A percentile compares a stretch with the other conserved stretches of the same genome.
phyloP scores from a whole-genome alignment of 225 moss, liverwort and hornwort genomes.

The Bryum argenteum region DNA sequence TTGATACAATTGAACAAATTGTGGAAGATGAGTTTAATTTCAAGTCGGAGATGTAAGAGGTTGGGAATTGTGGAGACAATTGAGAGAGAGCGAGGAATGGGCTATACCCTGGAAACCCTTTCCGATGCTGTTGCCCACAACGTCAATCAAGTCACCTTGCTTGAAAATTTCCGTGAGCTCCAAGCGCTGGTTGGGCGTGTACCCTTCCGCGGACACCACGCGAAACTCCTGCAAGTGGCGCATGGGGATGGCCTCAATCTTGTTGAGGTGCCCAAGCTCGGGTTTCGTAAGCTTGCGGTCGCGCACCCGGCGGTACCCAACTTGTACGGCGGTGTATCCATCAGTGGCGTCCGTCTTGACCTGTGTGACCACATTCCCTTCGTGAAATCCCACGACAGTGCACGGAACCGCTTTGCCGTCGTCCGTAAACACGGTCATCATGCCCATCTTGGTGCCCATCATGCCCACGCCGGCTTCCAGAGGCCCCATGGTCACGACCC shows the following conservation, averaged over 20 bases:
- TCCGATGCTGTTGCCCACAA: conserved; percentile 76
- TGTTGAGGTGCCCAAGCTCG: conserved; percentile 72
- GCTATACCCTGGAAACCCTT: conserved; percentile 67
- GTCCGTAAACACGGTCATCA: conserved; percentile 81
- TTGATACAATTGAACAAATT: neutral
- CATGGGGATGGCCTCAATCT: conserved; percentile 78
- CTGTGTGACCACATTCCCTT: conserved; percentile 88
- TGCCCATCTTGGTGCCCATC: conserved; percentile 97
- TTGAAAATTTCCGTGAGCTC: conserved; percentile 75
- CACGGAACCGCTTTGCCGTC: conserved; percentile 73
- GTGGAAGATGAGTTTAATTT: neutral
- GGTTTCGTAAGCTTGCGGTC: conserved; percentile 85
- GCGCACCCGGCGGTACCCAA: conserved; percentile 78
- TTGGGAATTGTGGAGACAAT: no score
- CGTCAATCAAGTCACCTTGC: conserved; percentile 80
- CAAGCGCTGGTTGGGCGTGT: conserved; percentile 61
- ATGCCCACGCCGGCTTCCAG: conserved; percentile 78
- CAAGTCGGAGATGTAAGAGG: neutral
- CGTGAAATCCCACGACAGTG: conserved; percentile 83
- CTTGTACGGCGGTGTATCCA: conserved; percentile 82
- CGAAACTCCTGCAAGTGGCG: conserved; percentile 89
- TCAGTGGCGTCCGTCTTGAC: conserved; percentile 76
- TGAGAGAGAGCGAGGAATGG: neutral
- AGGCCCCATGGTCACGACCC: conserved; percentile 59
- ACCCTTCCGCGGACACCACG: conserved; percentile 57